Conservation (phyloP, 2,329 filamentous ascomycete species). For the Karstenula rhodostoma region DNA sequence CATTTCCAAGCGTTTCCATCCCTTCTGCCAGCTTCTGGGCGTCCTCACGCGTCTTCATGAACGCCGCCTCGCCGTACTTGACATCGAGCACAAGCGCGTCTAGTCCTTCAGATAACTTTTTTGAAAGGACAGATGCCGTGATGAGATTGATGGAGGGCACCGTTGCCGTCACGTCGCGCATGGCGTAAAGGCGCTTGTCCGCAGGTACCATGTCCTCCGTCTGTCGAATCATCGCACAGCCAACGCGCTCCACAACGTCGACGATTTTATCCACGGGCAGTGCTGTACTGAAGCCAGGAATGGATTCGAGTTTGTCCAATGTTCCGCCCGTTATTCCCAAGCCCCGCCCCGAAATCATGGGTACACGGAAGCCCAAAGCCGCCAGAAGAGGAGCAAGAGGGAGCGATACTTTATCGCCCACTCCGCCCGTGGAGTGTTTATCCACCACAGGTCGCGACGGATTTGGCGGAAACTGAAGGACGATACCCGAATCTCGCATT, state of each 20-base stretch:
- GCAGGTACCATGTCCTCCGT: not conserved
- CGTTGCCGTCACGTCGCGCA: constrained; percentile 3
- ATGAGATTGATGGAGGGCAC: constrained; percentile 5
- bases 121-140: not conserved
- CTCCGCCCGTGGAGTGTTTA: not conserved
- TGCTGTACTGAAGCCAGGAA: not conserved
- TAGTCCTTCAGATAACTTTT: constrained; percentile 1
- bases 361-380: not conserved
- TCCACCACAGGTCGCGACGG: not conserved
- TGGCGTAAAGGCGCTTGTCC: not conserved
- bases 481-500: not conserved
- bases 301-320: not conserved
- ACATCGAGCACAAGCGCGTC: constrained; percentile 4
- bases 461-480: not conserved
- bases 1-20: not conserved
- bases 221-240: not conserved
- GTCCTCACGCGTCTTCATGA: constrained; percentile 2
- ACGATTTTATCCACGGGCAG: not conserved
- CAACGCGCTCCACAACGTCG: not conserved
- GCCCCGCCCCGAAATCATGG: not conserved
- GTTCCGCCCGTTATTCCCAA: not conserved
- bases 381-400: not conserved
- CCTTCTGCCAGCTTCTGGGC: not conserved
- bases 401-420: not conserved
- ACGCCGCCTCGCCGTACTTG: not conserved